A percentile compares a stretch with the other conserved stretches of the same genome.
Conservation (phyloP, 495 filamentous ascomycete genomes). For the Baudoinia panamericana region DNA sequence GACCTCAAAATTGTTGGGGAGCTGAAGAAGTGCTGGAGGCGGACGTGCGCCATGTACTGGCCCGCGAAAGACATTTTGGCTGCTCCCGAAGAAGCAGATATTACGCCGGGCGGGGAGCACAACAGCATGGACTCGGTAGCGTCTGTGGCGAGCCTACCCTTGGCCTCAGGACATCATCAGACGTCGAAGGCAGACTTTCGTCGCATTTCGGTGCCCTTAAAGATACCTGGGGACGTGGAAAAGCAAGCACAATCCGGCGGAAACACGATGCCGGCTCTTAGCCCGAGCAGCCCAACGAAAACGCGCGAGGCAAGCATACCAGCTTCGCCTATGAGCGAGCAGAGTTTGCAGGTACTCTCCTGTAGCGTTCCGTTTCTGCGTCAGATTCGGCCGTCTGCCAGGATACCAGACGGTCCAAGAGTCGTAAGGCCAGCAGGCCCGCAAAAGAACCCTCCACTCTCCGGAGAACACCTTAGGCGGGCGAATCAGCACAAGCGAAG, state of each 20-base stretch:
- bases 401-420: conserved; percentile 30
- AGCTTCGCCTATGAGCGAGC: conserved; percentile 36
- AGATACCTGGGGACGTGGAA: conserved; percentile 3
- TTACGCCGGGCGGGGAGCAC: conserved; percentile 46
- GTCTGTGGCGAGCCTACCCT: conserved; percentile 29
- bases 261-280: not conserved
- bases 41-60: conserved; percentile 81
- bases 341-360: conserved; percentile 55
- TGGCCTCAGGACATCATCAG: conserved; percentile 21
- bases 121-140: not conserved
- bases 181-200: conserved; percentile 10
- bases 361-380: conserved; percentile 58
- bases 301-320: conserved; percentile 18
- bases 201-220: conserved; percentile 7
- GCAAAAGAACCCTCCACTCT: conserved; percentile 3
- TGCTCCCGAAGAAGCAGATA: conserved; percentile 50
- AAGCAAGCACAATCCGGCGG: not conserved
- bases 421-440: conserved; percentile 6
- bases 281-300: not conserved
- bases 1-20: conserved; percentile 87
- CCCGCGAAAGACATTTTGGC: conserved; percentile 36
- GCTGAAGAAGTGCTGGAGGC: conserved; percentile 93
- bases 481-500: conserved; percentile 53
- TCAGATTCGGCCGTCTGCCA: conserved; percentile 37
- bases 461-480: conserved; percentile 13